Percentiles rank a stretch among this genome's conserved stretches.
Evolutionary conservation across 306 rosid species (phyloP).

Genomic region (Vicia villosa): DNA sequence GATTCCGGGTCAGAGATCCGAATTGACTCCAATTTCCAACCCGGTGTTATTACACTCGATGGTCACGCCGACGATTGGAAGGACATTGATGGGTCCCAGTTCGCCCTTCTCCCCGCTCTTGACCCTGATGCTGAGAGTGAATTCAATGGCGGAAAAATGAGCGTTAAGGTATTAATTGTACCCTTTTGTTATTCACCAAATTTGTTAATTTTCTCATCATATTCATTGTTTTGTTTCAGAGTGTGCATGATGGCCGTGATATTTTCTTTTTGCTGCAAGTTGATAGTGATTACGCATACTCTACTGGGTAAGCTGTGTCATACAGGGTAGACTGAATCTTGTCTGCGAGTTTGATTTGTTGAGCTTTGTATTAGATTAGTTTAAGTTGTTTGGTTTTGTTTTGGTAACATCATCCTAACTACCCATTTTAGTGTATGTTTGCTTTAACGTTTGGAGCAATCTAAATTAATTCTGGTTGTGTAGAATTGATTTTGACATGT

Average conservation of each 20-base stretch:
- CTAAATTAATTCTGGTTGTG: no score
- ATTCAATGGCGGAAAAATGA: conserved; percentile 77
- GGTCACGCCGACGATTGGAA: conserved; percentile 95
- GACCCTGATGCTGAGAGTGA: conserved; percentile 78
- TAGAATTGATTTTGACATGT: no score
- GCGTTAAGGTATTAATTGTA: conserved; percentile 56
- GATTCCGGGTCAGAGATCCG: conserved; percentile 68
- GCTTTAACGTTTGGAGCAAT: no score
- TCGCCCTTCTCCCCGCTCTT: conserved; percentile 84
- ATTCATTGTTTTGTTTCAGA: conserved; percentile 49
- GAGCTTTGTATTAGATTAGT: background rate
- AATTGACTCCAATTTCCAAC: conserved; percentile 60
- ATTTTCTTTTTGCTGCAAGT: conserved; percentile 81
- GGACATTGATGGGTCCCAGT: conserved; percentile 73
- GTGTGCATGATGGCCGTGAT: conserved; percentile 87
- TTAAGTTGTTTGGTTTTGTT: background rate
- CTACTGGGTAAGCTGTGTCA: conserved; percentile 63
- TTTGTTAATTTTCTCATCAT: no score
- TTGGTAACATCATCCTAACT: background rate
- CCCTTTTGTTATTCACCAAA: no score
- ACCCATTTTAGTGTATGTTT: background rate
- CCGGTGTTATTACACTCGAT: conserved; percentile 77
- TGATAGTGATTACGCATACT: conserved; percentile 70
- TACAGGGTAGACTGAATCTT: conserved; percentile 8
- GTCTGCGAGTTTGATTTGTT: background rate